Conservation (phyloP, 31 red algal species). For the Porphyra umbilicalis region DNA sequence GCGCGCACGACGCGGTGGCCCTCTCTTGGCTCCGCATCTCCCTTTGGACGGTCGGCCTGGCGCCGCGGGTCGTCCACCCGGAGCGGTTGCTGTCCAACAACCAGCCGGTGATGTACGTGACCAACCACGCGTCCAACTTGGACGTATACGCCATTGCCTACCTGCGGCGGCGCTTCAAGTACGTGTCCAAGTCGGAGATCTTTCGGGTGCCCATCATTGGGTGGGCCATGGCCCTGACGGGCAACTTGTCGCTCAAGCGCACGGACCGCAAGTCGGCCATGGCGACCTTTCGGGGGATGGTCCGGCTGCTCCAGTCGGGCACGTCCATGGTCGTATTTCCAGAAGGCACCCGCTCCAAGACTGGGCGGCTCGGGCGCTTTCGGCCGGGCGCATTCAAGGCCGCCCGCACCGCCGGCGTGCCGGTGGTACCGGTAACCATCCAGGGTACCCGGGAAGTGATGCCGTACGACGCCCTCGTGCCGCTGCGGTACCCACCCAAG, state of each 20-base stretch:
- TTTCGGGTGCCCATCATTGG: constrained; percentile 89
- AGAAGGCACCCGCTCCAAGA: constrained; percentile 78
- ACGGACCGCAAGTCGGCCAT: constrained; percentile 54
- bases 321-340: constrained; percentile 83
- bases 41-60: constrained; percentile 31
- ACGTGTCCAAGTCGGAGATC: constrained; percentile 87
- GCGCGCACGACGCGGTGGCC: constrained; percentile 57
- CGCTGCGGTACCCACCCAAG: constrained; percentile 47
- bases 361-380: constrained; percentile 65
- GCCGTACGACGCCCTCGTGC: constrained; percentile 73
- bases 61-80: constrained; percentile 30
- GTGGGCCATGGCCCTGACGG: constrained; percentile 91
- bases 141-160: constrained; percentile 87
- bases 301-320: constrained; percentile 35
- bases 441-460: constrained; percentile 80
- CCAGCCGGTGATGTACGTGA: constrained; percentile 66
- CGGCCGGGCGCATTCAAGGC: constrained; percentile 78
- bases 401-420: constrained; percentile 55
- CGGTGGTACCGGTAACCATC: constrained; percentile 90
- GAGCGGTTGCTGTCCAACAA: constrained; percentile 42
- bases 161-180: constrained; percentile 64
- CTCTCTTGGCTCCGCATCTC: constrained; percentile 76
- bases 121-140: constrained; percentile 84
- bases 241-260: constrained; percentile 69
- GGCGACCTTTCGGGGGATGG: constrained; percentile 80